Base-by-base conservation (phyloP, 2,329 filamentous ascomycete genomes). In the Xylariaceae sp. region DNA sequence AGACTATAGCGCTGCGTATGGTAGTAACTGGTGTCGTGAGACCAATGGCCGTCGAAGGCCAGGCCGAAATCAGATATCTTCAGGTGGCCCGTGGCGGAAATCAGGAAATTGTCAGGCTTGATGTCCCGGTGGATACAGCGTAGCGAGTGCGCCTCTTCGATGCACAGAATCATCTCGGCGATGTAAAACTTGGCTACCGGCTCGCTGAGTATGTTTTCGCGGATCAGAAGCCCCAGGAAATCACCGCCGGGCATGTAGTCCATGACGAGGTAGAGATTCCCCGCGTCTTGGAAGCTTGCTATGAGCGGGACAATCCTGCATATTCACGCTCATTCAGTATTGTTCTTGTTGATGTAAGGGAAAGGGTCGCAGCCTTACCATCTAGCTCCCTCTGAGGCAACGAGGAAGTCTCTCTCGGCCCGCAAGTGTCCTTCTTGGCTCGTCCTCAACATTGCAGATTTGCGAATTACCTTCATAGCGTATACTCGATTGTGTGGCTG, bases 191-290 rank as follows among this genome's bases (percentile, higher is more conserved):
- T 86, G 4, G 92, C 85, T 41, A 89, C 83, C 0, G 80, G 75
- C 69, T 97, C 94, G 51, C 84, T 84, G 1, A 99, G 77, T 2
- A 89, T 82, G 57, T 94, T 91, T 66, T 95, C 88, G 15, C 92
- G 84, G 51, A 96, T 87, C 15, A 99, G 74, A 0, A 96, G 72
- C 1, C 89, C 89, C 0, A 99, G 78, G 61, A 99, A 97, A 68
- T 99, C 92, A 0, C 94, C 92, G 0, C 92, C 94, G 2, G 95
- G 87, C 90, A 96, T 96, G 67, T 95, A 99, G 55, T 97, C 92
- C 91, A 97, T 96, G 49, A 96, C 88, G 5, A 99, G 81, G 65
- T 97, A 97, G 5, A 99, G 77, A 63, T 89, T 89, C 40, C 81
- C 80, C 34, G 81, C 75, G 68, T 97, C 94, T 69, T 97, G 90